Base-by-base conservation (phyloP, 495 filamentous ascomycete species). In the Xanthoparmelia taractica region DNA sequence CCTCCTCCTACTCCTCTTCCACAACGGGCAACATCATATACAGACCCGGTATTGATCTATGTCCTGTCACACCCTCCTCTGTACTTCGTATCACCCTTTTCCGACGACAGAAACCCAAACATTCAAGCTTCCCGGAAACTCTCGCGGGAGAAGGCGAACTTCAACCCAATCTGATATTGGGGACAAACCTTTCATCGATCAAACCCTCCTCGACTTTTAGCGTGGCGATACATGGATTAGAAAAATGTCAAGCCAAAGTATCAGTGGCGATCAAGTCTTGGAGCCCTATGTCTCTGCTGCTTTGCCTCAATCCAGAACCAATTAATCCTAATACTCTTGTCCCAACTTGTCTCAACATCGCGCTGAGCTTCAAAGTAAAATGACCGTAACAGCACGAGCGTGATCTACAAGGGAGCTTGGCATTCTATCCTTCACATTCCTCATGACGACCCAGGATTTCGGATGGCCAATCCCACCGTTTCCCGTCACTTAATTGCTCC, bases 61-160 rank as follows among this genome's bases (percentile, higher is more conserved):
- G n/a, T n/a, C n/a, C n/a, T n/a, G n/a, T 52, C 27, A 52, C 27
- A 12, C 7, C 1, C 18, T 31, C 48, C 48, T 17, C 48, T 31
- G 17, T 52, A 31, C 27, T 6, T 47, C 47, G 33, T 40, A 47
- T 33, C 18, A 50, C 3, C 17, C 8, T 55, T 10, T 37, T 11
- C 20, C 34, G 34, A 55, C 17, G 17, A 62, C 33, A 43, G 50
- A 50, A n/a, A 40, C 15, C 37, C 54, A 40, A 56, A 31, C 18
- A 4, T 43, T 36, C 54, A 62, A 62, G 4, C 50, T 55, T 56
- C 60, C 60, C 60, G 47, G 47, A 62, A n/a, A 62, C 36, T 62
- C 36, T 62, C 48, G 18, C 60, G 60, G 60, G 60, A 62, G 27
- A 62, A 17, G 60, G 60, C 60, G 60, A 62, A 56, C 27, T 25